Base-by-base conservation (phyloP, 2,329 filamentous ascomycete genomes). In the Sporothrix globosa region DNA sequence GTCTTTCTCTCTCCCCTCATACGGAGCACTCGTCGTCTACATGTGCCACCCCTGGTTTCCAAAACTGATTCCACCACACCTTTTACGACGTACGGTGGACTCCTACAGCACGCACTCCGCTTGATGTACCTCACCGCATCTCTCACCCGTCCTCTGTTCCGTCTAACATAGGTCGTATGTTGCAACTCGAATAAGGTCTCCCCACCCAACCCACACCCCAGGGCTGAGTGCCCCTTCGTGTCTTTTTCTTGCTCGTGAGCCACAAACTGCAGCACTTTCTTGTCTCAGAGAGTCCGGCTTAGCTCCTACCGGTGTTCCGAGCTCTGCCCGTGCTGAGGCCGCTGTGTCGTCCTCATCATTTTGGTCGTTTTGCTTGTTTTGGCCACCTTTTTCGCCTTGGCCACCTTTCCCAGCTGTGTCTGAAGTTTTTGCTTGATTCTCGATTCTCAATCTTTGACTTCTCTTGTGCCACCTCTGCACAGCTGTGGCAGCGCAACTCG, bases 271-370 rank as follows among this genome's bases (percentile, higher is more conserved):
- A 75, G 75, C 77, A 76, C 76, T 77, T 76, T 76, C 76, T 77
- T 83, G 82, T 83, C 81, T 82, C 82, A 83, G 79, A 79, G 79
- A 81, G 79, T 78, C 82, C 82, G 82, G 83, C 81, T 82, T 81
- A 80, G 79, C 79, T 81, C 82, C 81, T 84, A 84, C 83, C 82
- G 82, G 80, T 76, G 82, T 83, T 82, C 82, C 82, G 82, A 81
- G 77, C 80, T 48, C 77, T 80, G 80, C 78, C 80, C 80, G 78
- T 82, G 79, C 80, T 82, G 79, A 77, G 46, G 10, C 39, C 46
- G 30, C 46, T 77, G 74, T 71, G 74, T 75, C 41, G 46, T 58
- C 52, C 48, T 61, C 14, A 17, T 44, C 41, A 13, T 44, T 44
- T 44, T 44, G 10, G 41, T 44, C 41, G 41, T 44, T 44, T 14